Conservation (phyloP, 192 early-diverging fungal species). For the Rhizophagus sp. region DNA sequence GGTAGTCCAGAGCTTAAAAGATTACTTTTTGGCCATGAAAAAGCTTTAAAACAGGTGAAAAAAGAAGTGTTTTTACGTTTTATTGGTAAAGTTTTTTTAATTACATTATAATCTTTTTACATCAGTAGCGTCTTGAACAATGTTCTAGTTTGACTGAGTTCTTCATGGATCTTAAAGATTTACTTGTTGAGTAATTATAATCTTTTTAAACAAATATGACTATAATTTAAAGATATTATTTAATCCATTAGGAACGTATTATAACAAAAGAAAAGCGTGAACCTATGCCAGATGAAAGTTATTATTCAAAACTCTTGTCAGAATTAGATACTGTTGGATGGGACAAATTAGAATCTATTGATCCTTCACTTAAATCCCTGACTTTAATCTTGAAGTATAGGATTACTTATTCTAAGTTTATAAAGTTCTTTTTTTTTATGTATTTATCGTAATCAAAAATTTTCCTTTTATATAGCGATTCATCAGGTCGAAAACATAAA, state of each 20-base stretch:
- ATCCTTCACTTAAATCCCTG: conserved; percentile 23
- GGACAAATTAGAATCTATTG: conserved; percentile 28
- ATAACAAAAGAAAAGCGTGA: conserved; percentile 17
- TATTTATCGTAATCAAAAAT: background rate
- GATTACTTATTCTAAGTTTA: background rate
- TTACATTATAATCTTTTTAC: background rate
- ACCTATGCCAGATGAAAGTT: background rate
- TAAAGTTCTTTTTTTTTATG: background rate
- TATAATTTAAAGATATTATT: background rate
- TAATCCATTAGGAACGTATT: conserved; percentile 16
- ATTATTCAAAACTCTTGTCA: conserved; percentile 16
- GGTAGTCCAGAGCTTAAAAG: conserved; percentile 28
- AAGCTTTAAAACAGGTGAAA: conserved; percentile 6
- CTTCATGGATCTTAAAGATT: conserved; percentile 30
- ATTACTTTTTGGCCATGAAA: conserved; percentile 20
- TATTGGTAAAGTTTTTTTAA: conserved; percentile 11
- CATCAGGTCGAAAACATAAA: conserved; percentile 28
- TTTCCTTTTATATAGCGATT: conserved; percentile 11
- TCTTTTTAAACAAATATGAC: background rate
- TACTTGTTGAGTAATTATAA: conserved; percentile 23
- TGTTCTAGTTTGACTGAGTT: conserved; percentile 15
- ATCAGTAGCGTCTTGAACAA: conserved; percentile 23
- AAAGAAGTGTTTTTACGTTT: conserved; percentile 11
- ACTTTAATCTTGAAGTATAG: conserved; percentile 17
- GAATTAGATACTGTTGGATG: conserved; percentile 26